Percentiles rank a stretch among this genome's conserved stretches.
Evolutionary conservation across 2,329 filamentous ascomycete species (phyloP).

Genomic region (Pyricularia pennisetigena): DNA sequence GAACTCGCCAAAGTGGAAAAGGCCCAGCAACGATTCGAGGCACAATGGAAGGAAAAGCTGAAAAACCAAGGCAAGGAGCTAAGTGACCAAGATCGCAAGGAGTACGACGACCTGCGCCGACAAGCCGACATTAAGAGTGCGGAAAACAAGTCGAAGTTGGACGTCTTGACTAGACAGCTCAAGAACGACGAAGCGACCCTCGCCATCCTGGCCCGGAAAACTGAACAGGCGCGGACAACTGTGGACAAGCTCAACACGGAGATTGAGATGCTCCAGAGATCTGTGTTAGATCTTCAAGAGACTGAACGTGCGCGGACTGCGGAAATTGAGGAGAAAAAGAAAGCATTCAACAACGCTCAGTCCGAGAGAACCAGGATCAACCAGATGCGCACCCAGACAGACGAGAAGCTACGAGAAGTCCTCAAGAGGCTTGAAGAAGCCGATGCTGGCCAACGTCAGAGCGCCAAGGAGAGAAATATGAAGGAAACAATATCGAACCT

Average conservation of each 20-base stretch:
- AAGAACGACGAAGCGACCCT: conserved; percentile 89
- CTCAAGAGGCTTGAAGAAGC: conserved; percentile 74
- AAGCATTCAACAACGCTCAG: conserved; percentile 75
- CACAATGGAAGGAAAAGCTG: conserved; percentile 74
- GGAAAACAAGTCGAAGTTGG: conserved; percentile 70
- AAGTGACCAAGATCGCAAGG: conserved; percentile 75
- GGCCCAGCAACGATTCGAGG: conserved; percentile 79
- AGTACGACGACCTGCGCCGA: conserved; percentile 76
- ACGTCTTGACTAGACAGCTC: conserved; percentile 77
- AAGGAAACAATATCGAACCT: conserved; percentile 79
- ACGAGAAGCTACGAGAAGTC: conserved; percentile 82
- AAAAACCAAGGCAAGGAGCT: conserved; percentile 81
- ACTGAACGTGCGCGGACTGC: conserved; percentile 57
- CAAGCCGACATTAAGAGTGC: conserved; percentile 79
- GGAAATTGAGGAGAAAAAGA: conserved; percentile 83
- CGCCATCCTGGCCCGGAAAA: conserved; percentile 79
- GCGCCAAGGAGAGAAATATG: conserved; percentile 66
- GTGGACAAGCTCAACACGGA: conserved; percentile 68
- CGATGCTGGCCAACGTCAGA: conserved; percentile 77
- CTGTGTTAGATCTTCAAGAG: conserved; percentile 52
- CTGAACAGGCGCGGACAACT: conserved; percentile 67
- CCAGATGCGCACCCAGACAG: conserved; percentile 76
- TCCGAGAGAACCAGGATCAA: conserved; percentile 75
- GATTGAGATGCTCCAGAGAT: conserved; percentile 56
- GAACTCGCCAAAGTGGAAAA: conserved; percentile 80